Evolutionary conservation across 768 basidiomycete genomes (phyloP).

Genomic region (Lactarius quietus): DNA sequence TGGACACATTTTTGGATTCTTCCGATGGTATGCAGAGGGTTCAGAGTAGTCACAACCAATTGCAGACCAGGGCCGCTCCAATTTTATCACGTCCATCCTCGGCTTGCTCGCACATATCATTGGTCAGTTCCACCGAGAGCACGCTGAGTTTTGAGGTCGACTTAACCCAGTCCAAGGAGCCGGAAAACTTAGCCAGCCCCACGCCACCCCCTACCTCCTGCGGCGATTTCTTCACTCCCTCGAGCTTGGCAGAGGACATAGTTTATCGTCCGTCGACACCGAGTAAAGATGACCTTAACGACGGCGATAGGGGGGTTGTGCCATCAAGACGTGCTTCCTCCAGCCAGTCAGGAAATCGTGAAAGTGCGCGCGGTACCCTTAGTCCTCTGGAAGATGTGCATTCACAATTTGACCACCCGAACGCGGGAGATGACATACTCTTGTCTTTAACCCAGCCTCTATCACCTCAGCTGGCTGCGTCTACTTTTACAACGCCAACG

Average conservation of each 20-base stretch:
- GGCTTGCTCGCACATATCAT: slow-evolving; percentile 9
- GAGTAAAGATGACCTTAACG: neutral
- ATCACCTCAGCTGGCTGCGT: neutral
- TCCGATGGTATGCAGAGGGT: neutral
- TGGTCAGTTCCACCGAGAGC: neutral
- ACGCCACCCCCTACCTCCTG: neutral
- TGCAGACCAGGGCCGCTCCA: neutral
- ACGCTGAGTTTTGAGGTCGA: slow-evolving; percentile 9
- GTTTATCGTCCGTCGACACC: neutral
- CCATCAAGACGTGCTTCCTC: neutral
- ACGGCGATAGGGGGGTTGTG: neutral
- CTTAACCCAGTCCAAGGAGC: neutral
- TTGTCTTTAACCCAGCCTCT: neutral
- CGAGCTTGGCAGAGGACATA: neutral
- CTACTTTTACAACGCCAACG: neutral
- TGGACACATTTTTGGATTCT: neutral
- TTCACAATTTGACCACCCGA: neutral
- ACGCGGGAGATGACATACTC: neutral
- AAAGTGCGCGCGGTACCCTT: neutral
- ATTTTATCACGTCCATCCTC: slow-evolving; percentile 5
- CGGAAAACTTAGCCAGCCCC: neutral
- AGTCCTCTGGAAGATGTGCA: neutral
- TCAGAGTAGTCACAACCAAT: neutral
- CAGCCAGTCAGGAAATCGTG: neutral
- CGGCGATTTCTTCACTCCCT: neutral